Base-by-base conservation (phyloP, 176 grass and related monocot species). In the Oryza meridionalis region DNA sequence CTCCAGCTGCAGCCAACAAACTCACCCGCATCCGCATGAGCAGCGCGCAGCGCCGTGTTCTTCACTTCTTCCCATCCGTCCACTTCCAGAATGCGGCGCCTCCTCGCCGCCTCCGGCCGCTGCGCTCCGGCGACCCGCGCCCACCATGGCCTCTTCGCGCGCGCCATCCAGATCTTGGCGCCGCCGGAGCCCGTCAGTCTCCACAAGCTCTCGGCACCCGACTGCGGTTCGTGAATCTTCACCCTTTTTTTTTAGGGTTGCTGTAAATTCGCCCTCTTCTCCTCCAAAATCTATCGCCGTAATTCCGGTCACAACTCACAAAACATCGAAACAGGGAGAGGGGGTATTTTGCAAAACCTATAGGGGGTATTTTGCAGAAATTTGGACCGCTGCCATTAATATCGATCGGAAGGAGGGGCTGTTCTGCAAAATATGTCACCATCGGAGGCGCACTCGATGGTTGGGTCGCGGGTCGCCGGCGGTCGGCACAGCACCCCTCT, bases 191-290 rank as follows among this genome's bases (percentile, higher is more conserved):
- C 86, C 13, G 88, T 92, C 44, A 84, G 84, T 70, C 40, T 96
- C 11, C 80, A 89, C 70, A 72, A 85, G 81, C 81, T 94, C 67
- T 76, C 84, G 9, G 86, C 89, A 21, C 71, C 81, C 9, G 68
- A 99, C 84, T 85, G 84, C 38, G 89, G 91, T 95, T 46, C 37
- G 59, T 69, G 71, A 80, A 58, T 84, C 69, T 50, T 27, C 31
- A 31, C 29, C 29, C 2, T 44, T 16, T 82, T 51, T 42, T 40
- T 16, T 83, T 3, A 35, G 45, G 45, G 1, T 31, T 24, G 15
- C 24, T 9, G 5, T 73, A 67, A 43, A 67, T 25, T 62, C 15
- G 16, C 24, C 15, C 27, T 40, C 5, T 73, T 35, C 33, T 35
- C 33, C 33, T 35, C 33, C 33, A 35, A 35, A 35, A 35, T 55